Percentiles rank a stretch among this genome's conserved stretches.
Conservation (phyloP, 768 basidiomycete genomes). For the Thelephora aurantiotincta region DNA sequence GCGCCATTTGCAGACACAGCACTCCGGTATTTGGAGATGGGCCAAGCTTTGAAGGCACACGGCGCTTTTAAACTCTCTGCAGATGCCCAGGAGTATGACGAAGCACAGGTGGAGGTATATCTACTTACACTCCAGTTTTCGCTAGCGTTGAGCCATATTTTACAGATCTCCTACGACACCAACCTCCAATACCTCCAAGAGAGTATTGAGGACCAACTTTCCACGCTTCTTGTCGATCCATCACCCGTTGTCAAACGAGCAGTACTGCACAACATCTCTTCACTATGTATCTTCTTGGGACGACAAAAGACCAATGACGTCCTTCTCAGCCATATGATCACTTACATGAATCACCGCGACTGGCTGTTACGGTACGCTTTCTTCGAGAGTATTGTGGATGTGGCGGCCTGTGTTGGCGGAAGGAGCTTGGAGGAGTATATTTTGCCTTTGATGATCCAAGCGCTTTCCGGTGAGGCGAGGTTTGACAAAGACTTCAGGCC, state of each 20-base stretch:
- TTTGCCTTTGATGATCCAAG: conserved; percentile 91
- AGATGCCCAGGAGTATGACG: conserved; percentile 61
- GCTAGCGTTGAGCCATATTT: too few species aligned
- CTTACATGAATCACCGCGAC: conserved; percentile 79
- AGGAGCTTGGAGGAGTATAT: conserved; percentile 93
- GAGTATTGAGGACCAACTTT: conserved; percentile 78
- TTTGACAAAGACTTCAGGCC: background rate
- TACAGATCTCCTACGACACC: conserved; percentile 80
- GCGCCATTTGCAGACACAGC: conserved; percentile 78
- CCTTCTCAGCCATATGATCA: conserved; percentile 76
- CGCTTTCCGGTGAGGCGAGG: conserved; percentile 57
- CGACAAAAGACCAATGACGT: conserved; percentile 91
- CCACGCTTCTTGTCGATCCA: conserved; percentile 74
- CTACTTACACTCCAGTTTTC: background rate
- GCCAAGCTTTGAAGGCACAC: conserved; percentile 77
- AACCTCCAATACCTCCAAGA: conserved; percentile 76
- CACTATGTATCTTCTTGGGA: conserved; percentile 87
- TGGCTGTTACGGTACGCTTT: conserved; percentile 88
- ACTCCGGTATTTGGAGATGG: conserved; percentile 84
- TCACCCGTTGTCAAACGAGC: conserved; percentile 87
- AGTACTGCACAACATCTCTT: conserved; percentile 73
- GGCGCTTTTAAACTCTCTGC: conserved; percentile 52
- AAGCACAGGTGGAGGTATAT: conserved; percentile 66
- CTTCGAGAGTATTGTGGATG: conserved; percentile 91
- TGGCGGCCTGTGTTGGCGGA: conserved; percentile 87